Evolutionary conservation across 805 yeast species (phyloP).

Genomic region (Saccharomycopsis javanensis): DNA sequence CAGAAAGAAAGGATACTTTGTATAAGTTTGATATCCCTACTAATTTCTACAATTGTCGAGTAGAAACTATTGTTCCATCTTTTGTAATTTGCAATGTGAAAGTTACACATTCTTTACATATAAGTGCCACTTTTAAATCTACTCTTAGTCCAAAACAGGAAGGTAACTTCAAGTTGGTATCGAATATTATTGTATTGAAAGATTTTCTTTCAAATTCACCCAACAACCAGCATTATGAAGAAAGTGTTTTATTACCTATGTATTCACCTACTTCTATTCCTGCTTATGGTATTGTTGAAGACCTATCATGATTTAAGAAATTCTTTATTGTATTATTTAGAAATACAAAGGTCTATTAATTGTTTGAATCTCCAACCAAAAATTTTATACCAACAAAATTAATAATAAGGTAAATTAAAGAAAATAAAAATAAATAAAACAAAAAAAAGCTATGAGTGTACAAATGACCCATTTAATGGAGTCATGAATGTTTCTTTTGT

Average conservation of each 20-base stretch:
- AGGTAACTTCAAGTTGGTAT: slow-evolving; percentile 7
- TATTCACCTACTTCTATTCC: not conserved
- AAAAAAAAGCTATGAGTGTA: not conserved
- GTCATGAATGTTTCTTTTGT: not conserved
- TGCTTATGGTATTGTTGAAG: not conserved
- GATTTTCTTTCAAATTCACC: slow-evolving; percentile 7
- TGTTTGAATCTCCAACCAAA: not conserved
- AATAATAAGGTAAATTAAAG: not conserved
- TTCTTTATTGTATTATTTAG: too few species aligned
- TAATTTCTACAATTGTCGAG: slow-evolving; percentile 1
- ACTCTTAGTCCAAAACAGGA: slow-evolving; percentile 8
- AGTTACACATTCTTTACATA: slow-evolving; percentile 12
- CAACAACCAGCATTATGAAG: not conserved
- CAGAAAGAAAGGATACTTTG: not conserved
- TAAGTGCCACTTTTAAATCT: slow-evolving; percentile 12
- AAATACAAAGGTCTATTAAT: not conserved
- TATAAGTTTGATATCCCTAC: slow-evolving; percentile 12
- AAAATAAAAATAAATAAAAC: not conserved
- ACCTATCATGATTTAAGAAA: not conserved
- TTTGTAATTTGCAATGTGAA: slow-evolving; percentile 15
- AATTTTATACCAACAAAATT: not conserved
- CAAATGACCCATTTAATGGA: not conserved
- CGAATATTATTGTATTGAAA: slow-evolving; percentile 10
- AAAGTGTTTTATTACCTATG: slow-evolving; percentile 1
- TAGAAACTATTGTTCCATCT: slow-evolving; percentile 12